These are phyloP conservation scores for Croton setiger DNA, from an alignment of 441 rosid genomes.

Conservation along the genomic window DNA sequence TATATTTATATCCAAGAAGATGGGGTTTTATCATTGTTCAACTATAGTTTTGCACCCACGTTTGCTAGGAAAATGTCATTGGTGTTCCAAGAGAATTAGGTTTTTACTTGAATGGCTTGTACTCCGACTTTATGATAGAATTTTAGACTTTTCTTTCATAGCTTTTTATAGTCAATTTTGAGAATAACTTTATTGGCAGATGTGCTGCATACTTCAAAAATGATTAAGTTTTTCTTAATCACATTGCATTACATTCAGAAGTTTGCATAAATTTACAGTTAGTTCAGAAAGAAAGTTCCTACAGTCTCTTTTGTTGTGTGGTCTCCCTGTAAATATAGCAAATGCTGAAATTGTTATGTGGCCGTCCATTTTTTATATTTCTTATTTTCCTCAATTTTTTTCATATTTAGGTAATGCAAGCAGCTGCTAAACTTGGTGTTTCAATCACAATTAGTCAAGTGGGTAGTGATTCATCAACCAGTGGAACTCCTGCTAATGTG, in stretches of 20 bases:
- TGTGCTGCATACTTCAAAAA: slow-evolving; percentile 10
- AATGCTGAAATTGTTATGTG: slow-evolving; percentile 9
- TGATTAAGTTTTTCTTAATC: background rate
- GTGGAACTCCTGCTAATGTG: slow-evolving; percentile 45
- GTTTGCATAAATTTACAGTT: background rate
- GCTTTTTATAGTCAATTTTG: background rate
- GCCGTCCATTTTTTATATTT: background rate
- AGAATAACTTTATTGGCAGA: background rate
- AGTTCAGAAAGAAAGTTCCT: slow-evolving; percentile 1
- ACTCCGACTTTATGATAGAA: background rate
- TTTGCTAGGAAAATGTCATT: background rate
- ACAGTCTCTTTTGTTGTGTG: background rate
- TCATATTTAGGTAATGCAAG: slow-evolving; percentile 68
- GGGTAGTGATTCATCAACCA: slow-evolving; percentile 53
- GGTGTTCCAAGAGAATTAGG: background rate
- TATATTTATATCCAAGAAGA: background rate
- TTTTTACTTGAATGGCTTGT: background rate
- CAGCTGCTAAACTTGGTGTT: slow-evolving; percentile 75
- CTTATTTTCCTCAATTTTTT: slow-evolving; percentile 13
- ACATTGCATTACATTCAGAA: background rate
- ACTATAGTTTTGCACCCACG: background rate
- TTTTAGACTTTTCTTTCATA: background rate
- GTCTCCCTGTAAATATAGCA: slow-evolving; percentile 7
- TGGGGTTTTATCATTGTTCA: background rate
- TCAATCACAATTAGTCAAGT: slow-evolving; percentile 67